A percentile compares a stretch with the other conserved stretches of the same genome.
Evolutionary conservation across 371 early-diverging fungal genomes (phyloP).

Genomic region (Smittium mucronatum): DNA sequence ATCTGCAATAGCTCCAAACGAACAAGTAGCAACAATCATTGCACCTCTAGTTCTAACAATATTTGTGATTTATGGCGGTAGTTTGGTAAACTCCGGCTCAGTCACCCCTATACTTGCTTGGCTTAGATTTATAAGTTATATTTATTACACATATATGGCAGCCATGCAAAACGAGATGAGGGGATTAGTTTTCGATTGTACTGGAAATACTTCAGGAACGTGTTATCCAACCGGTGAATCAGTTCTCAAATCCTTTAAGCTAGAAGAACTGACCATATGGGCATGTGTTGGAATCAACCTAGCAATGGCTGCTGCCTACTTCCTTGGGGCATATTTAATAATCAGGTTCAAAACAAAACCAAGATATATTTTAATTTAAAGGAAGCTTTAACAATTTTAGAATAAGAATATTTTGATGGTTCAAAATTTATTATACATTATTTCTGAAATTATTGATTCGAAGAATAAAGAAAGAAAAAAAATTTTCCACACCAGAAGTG

Average conservation of each 20-base stretch:
- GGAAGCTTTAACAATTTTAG: too few species aligned
- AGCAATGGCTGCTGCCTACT: constrained; percentile 16
- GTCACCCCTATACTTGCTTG: constrained; percentile 29
- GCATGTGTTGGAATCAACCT: constrained; percentile 15
- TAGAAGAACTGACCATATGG: background rate
- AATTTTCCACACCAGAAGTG: too few species aligned
- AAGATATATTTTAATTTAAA: constrained; percentile 24
- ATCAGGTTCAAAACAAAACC: constrained; percentile 28
- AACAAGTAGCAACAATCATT: constrained; percentile 32
- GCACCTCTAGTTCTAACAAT: constrained; percentile 28
- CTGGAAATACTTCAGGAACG: background rate
- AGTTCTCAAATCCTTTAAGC: constrained; percentile 7
- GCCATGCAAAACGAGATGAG: constrained; percentile 29
- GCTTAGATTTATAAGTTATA: constrained; percentile 30
- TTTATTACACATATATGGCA: constrained; percentile 27
- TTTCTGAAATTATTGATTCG: too few species aligned
- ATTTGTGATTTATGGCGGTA: constrained; percentile 36
- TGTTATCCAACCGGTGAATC: constrained; percentile 19
- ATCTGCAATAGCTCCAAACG: constrained; percentile 17
- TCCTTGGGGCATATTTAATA: constrained; percentile 18
- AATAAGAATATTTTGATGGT: too few species aligned
- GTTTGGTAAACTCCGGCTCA: constrained; percentile 22
- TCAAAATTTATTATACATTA: too few species aligned
- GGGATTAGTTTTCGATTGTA: constrained; percentile 23
- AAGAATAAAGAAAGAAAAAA: too few species aligned